Conservation (phyloP, 108 stramenopile species). For the Fragilariopsis cylindrus region DNA sequence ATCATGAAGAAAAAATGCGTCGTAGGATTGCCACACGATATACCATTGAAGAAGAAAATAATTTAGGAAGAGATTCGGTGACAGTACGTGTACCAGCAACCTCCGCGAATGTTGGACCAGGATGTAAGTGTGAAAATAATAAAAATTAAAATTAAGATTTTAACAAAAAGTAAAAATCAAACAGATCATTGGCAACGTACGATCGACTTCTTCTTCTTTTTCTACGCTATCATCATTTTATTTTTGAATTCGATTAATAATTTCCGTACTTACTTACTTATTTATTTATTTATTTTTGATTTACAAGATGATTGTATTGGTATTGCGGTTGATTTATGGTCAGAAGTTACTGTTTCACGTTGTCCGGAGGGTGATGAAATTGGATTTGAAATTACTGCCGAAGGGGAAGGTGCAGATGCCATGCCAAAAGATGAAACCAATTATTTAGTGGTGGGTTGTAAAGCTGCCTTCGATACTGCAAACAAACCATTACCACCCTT, state of each 20-base stretch:
- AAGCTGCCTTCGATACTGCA: constrained; percentile 94
- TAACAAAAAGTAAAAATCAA: not conserved
- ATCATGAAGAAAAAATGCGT: constrained; percentile 90
- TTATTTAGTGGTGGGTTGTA: constrained; percentile 89
- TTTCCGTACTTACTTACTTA: no score
- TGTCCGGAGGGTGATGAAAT: constrained; percentile 46
- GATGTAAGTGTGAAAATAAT: constrained; percentile 68
- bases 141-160: not conserved
- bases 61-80: constrained; percentile 73
- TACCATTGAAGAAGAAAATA: constrained; percentile 85
- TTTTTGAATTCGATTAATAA: not conserved
- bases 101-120: constrained; percentile 97
- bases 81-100: constrained; percentile 98
- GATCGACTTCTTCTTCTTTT: not conserved
- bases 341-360: constrained; percentile 91
- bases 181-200: not conserved
- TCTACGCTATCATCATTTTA: not conserved
- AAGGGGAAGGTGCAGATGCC: constrained; percentile 84
- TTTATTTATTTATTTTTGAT: not conserved
- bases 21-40: constrained; percentile 80
- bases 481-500: constrained; percentile 91
- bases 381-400: constrained; percentile 88
- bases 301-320: constrained; percentile 93
- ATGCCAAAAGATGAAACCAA: constrained; percentile 92
- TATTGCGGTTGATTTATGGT: constrained; percentile 98